Conservation (phyloP, 371 early-diverging fungal genomes). For the Mucor velutinosus region DNA sequence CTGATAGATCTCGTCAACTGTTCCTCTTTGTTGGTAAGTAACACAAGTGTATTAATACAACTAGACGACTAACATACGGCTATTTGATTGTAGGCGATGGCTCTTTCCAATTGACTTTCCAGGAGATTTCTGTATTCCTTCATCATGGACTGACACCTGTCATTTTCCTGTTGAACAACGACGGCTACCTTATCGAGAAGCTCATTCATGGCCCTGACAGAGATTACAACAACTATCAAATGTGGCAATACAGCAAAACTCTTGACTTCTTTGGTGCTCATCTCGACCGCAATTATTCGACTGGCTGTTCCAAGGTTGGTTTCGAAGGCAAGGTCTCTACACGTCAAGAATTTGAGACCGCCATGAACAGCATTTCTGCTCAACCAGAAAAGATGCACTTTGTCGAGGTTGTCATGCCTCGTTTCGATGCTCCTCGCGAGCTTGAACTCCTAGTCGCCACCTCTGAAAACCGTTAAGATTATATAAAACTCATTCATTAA, state of each 20-base stretch:
- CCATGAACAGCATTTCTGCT: slow-evolving; percentile 22
- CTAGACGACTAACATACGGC: background rate
- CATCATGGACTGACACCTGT: slow-evolving; percentile 48
- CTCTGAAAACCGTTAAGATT: slow-evolving; percentile 25
- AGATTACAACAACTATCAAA: slow-evolving; percentile 50
- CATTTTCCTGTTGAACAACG: slow-evolving; percentile 55
- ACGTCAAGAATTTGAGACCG: slow-evolving; percentile 35
- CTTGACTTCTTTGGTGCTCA: slow-evolving; percentile 44
- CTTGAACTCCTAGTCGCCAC: slow-evolving; percentile 25
- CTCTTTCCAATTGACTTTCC: slow-evolving; percentile 53
- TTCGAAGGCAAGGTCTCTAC: slow-evolving; percentile 28
- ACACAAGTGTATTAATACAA: background rate
- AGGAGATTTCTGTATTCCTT: slow-evolving; percentile 51
- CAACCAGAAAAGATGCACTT: slow-evolving; percentile 37
- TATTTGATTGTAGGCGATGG: slow-evolving; percentile 41
- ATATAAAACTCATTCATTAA: too few relatives aligned
- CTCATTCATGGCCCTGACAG: slow-evolving; percentile 50
- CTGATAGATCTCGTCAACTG: slow-evolving; percentile 33
- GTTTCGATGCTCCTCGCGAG: slow-evolving; percentile 41
- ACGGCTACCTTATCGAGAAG: slow-evolving; percentile 58
- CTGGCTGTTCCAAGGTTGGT: slow-evolving; percentile 22
- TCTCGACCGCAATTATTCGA: slow-evolving; percentile 16
- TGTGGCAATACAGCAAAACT: slow-evolving; percentile 50
- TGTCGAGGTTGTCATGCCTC: slow-evolving; percentile 41
- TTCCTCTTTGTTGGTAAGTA: slow-evolving; percentile 47